Base-by-base conservation (phyloP, 805 yeast genomes). In the Yarrowia phangngaensis region DNA sequence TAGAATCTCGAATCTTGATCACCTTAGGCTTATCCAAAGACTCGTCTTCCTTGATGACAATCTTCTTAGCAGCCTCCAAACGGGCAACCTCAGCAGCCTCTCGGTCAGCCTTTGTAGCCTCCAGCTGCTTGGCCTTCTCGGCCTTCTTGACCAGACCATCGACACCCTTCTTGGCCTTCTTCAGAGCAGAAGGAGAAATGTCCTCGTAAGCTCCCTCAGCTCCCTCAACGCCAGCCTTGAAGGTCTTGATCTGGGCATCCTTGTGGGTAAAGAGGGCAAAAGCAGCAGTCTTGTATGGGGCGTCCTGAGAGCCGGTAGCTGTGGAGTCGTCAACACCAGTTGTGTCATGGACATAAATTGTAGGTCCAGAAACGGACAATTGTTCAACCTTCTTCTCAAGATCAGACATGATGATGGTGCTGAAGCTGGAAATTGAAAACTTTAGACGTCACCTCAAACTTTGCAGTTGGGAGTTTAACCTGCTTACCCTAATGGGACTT, bases 111-210 rank as follows among this genome's bases (percentile, higher is more conserved):
- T 70, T 65, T 55, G 73, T 69, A 27, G 74, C 78, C 56, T 73
- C 61, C 60, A 74, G 73, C 58, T 78, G 73, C 54, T 64, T 61
- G 57, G 72, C 75, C 70, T 82, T 83, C 54, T 80, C 87, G 46
- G 72, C 76, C 66, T 81, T 84, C 71, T 89, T 90, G 69, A 78
- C 86, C 55, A 92, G 71, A 4, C 95, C 90, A 24, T 89, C 97
- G 51, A 84, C 92, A 53, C 95, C 97, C 67, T 92, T 92, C 68
- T 85, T 86, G 59, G 97, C 97, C 70, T 90, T 92, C 71, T 92
- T 92, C 63, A 90, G 70, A 6, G 95, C 97, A 47, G 94, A 80
- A 4, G 95, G 87, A 13, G 88, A 73, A 62, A 94, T 89, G 60
- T 83, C 90, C 57, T 70, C 76, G 63, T 76, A 90, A 22, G 68